Conservation (phyloP, 2,329 filamentous ascomycete species). For the Fusarium sp. region DNA sequence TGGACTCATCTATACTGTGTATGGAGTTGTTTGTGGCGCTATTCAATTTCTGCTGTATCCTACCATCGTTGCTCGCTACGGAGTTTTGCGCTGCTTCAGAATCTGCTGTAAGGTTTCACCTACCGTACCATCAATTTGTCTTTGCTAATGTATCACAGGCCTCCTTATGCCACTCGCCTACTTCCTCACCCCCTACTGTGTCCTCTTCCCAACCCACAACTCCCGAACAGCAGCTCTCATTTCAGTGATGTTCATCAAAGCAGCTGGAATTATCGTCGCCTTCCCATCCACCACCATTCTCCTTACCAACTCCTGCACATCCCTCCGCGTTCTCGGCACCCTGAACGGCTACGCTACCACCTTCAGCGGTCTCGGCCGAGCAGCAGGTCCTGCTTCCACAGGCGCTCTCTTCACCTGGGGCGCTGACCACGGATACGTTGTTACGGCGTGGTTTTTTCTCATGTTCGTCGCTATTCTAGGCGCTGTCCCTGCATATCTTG, state of each 20-base stretch:
- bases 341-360: conserved; percentile 92
- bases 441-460: conserved; percentile 86
- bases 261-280: conserved; percentile 80
- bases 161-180: conserved; percentile 80
- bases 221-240: conserved; percentile 72
- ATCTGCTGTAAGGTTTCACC: conserved; percentile 60
- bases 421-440: conserved; percentile 77
- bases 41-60: conserved; percentile 91
- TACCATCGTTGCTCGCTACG: conserved; percentile 75
- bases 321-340: conserved; percentile 80
- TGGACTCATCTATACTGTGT: conserved; percentile 85
- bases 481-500: conserved; percentile 77
- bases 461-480: conserved; percentile 71
- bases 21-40: conserved; percentile 81
- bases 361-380: conserved; percentile 82
- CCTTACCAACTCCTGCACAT: conserved; percentile 85
- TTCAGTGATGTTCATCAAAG: conserved; percentile 77
- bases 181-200: conserved; percentile 83
- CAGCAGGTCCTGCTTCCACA: conserved; percentile 78
- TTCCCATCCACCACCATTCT: conserved; percentile 93
- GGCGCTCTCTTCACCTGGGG: conserved; percentile 82
- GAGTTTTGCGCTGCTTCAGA: conserved; percentile 79
- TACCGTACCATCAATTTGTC: accelerated
- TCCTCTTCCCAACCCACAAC: conserved; percentile 63
- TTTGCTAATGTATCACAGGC: conserved; percentile 52